Conservation (phyloP, 2,329 filamentous ascomycete genomes). For the Claviceps quebecensis region DNA sequence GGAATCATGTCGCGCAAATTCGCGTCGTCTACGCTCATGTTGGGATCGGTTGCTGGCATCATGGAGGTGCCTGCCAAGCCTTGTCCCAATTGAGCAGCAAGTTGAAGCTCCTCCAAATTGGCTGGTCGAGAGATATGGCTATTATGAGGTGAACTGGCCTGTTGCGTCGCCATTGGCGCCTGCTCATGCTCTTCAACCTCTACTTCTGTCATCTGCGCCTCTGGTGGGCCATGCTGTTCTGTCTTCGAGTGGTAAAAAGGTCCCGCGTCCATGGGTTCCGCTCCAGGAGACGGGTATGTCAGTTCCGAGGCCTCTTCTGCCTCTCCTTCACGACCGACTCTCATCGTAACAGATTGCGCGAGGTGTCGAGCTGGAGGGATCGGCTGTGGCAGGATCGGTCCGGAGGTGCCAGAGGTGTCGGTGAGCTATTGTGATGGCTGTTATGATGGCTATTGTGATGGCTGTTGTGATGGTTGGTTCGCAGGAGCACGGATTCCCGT, state of each 20-base stretch:
- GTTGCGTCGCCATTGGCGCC: conserved; percentile 16
- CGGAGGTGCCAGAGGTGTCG: background rate
- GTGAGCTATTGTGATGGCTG: too few relatives aligned
- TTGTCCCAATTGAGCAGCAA: conserved; percentile 43
- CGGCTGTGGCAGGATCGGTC: background rate
- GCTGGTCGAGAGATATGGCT: conserved; percentile 28
- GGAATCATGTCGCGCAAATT: conserved; percentile 29
- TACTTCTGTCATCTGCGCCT: conserved; percentile 15
- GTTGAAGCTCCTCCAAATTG: conserved; percentile 41
- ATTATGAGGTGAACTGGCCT: conserved; percentile 25
- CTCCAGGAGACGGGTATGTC: conserved; percentile 32
- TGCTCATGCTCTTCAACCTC: conserved; percentile 19
- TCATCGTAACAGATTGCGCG: conserved; percentile 13
- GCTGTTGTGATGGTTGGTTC: background rate
- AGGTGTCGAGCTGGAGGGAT: background rate
- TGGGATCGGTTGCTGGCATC: conserved; percentile 32
- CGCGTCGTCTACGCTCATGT: conserved; percentile 28
- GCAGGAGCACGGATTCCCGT: background rate
- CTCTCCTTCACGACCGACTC: conserved; percentile 20
- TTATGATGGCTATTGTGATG: too few relatives aligned
- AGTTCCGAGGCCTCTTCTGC: conserved; percentile 22
- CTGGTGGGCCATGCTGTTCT: conserved; percentile 16
- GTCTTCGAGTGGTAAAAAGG: conserved; percentile 29
- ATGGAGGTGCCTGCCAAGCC: conserved; percentile 34
- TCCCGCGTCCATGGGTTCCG: conserved; percentile 27